Percentiles rank a stretch among this genome's conserved stretches.
Conservation (phyloP, 495 filamentous ascomycete species). For the Xeromyces bisporus region DNA sequence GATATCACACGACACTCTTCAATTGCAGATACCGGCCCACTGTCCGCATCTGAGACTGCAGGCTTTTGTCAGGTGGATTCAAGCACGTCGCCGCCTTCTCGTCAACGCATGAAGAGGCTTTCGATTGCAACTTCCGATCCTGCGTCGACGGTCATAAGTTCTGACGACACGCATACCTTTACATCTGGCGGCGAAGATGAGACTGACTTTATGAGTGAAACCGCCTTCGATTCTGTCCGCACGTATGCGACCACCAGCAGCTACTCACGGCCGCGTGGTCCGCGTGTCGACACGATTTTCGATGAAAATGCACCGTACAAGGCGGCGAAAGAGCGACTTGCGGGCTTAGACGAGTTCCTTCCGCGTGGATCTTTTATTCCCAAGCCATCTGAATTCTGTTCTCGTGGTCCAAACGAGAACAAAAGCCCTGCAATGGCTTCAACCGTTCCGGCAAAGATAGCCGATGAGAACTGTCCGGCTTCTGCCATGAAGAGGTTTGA, state of each 20-base stretch:
- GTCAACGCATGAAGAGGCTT: constrained; percentile 25
- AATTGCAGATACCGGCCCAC: constrained; percentile 15
- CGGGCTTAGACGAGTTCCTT: constrained; percentile 37
- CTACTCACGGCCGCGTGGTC: constrained; percentile 29
- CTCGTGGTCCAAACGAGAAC: constrained; percentile 18
- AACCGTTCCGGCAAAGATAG: constrained; percentile 23
- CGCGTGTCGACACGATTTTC: constrained; percentile 74
- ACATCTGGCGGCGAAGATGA: constrained; percentile 72
- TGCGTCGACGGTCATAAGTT: constrained; percentile 66
- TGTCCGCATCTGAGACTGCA: constrained; percentile 12
- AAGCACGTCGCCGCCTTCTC: constrained; percentile 12
- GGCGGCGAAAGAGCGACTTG: constrained; percentile 37
- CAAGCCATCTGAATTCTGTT: constrained; percentile 12
- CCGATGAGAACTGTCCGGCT: not conserved
- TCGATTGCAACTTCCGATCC: constrained; percentile 47
- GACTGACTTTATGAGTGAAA: constrained; percentile 72
- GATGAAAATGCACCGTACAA: constrained; percentile 54
- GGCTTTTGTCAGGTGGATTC: constrained; percentile 4
- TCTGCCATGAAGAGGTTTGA: not conserved
- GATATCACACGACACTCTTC: constrained; percentile 9
- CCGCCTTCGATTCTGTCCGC: constrained; percentile 77
- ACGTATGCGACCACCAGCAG: constrained; percentile 56
- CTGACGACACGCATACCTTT: constrained; percentile 65
- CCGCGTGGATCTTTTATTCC: constrained; percentile 25
- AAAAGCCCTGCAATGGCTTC: constrained; percentile 30